Conservation (phyloP, 2,329 filamentous ascomycete genomes). For the Clathrospora elynae region DNA sequence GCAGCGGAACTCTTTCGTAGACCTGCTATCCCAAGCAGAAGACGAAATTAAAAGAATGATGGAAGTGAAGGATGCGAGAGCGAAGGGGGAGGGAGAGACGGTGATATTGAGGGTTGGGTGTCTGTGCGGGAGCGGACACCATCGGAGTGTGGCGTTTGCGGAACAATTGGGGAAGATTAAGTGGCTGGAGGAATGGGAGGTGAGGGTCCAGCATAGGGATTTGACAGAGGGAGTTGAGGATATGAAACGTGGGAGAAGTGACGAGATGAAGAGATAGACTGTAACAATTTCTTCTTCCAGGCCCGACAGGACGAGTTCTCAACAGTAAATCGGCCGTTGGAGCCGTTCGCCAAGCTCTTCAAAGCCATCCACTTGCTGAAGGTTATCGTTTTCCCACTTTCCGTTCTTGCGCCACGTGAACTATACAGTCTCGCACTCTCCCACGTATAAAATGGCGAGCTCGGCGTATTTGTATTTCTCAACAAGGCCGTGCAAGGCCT, state of each 20-base stretch:
- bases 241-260: background rate
- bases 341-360: no score
- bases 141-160: slow-evolving; percentile 16
- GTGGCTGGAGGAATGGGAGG: slow-evolving; percentile 8
- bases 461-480: no score
- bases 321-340: no score
- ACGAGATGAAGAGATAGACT: background rate
- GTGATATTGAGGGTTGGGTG: slow-evolving; percentile 10
- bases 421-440: no score
- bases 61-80: slow-evolving; percentile 8
- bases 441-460: no score
- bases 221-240: slow-evolving; percentile 3
- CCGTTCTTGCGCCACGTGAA: no score
- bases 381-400: no score
- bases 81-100: background rate
- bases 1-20: slow-evolving; percentile 6
- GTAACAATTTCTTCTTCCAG: no score
- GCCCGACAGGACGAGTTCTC: no score
- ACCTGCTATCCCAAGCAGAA: slow-evolving; percentile 3
- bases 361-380: no score
- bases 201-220: slow-evolving; percentile 10
- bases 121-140: slow-evolving; percentile 13
- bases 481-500: no score
- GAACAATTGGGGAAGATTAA: slow-evolving; percentile 13
- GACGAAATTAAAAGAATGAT: slow-evolving; percentile 8